phyloP scores from a whole-genome alignment of 148 eudicot species.

The Camellia granthamiana region DNA sequence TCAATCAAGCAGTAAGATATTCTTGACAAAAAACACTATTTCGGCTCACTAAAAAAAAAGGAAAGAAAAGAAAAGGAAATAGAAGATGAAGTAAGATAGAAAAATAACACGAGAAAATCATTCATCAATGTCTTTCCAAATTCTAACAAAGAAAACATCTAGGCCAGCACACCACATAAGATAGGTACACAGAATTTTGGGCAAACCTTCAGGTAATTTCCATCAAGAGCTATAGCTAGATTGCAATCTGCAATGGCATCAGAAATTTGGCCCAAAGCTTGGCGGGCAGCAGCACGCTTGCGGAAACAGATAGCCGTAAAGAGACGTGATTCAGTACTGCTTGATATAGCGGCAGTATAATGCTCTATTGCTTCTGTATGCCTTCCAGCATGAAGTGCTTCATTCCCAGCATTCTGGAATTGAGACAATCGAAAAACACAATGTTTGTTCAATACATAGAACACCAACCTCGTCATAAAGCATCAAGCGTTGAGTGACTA shows the following conservation, averaged over 20 bases:
- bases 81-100: not conserved
- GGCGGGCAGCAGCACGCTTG: slow-evolving; percentile 90
- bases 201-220: slow-evolving; percentile 61
- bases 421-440: slow-evolving; percentile 3
- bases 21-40: too few species aligned
- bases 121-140: not conserved
- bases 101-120: not conserved
- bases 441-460: not conserved
- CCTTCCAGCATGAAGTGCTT: slow-evolving; percentile 69
- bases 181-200: not conserved
- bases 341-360: slow-evolving; percentile 66
- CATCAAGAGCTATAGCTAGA: slow-evolving; percentile 71
- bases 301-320: slow-evolving; percentile 84
- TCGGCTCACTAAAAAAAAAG: too few species aligned
- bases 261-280: slow-evolving; percentile 62
- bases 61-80: too few species aligned
- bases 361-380: slow-evolving; percentile 72
- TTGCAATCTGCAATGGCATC: slow-evolving; percentile 93
- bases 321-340: slow-evolving; percentile 59
- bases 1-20: too few species aligned
- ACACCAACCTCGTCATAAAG: not conserved
- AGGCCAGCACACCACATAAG: too few species aligned
- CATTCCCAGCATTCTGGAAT: slow-evolving; percentile 67
- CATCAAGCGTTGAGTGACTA: too few species aligned
- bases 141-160: not conserved